Base-by-base conservation (phyloP, 495 filamentous ascomycete genomes). In the Aspergillus saccharolyticus region DNA sequence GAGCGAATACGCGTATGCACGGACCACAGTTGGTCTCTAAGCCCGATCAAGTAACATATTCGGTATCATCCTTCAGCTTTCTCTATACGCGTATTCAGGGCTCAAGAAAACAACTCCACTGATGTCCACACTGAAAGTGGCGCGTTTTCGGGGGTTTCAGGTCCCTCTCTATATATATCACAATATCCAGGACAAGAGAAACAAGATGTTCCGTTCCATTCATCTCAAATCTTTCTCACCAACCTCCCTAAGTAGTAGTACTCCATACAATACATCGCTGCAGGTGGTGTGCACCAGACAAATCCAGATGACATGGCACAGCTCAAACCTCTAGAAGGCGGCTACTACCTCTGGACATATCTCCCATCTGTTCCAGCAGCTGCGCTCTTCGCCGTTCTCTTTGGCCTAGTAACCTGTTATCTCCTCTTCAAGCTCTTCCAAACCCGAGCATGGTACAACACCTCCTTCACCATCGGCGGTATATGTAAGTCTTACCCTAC, bases 291-390 rank as follows among this genome's bases (percentile, higher is more conserved):
- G 33, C 33, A 39, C 10, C 33, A 39, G 7, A 12, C 5, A 6
- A 5, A 1, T 19, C 19, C 16, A n/a, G 5, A 20, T 10, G 5
- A 48, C 6, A 53, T 53, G 51, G 51, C 51, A 24, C n/a, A 53
- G n/a, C 51, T 53, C 0, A 42, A 44, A 24, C 47, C 47, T 17
- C 28, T 28, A 17, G 22, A 17, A 28, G 21, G 21, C n/a, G 47
- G 47, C 47, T 69, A 59, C 48, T 57, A 60, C 18, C 60, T 69
- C 20, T 69, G 64, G 57, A 56, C 61, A 4, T 69, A 69, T 25
- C 58, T 58, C 14, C 85, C 83, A 1, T 81, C 75, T 3, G 54
- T 82, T 22, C 67, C 66, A 3, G 78, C 77, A 1, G 83, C 79
- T 4, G 57, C 72, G 4, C 63, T 83, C 12, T 85, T 83, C 52